Evolutionary conservation across 257 asterid species (phyloP).

Genomic region (Leonotis leonurus): DNA sequence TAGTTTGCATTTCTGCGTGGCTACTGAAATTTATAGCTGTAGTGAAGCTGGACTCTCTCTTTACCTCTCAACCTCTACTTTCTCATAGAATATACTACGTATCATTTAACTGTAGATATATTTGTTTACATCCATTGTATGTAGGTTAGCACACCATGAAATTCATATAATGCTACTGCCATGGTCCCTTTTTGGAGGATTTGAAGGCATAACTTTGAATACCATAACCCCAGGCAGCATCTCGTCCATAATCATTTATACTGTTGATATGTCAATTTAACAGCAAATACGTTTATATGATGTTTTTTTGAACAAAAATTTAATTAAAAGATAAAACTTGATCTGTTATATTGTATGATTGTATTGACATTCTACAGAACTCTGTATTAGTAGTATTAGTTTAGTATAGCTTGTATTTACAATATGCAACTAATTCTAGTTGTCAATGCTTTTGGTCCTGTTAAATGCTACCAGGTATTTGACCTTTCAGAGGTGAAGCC

Average conservation of each 20-base stretch:
- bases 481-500: conserved; percentile 89
- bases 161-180: neutral
- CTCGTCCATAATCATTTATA: neutral
- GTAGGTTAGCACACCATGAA: neutral
- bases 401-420: neutral
- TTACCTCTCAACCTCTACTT: neutral
- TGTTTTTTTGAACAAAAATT: neutral
- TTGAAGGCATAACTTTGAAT: neutral
- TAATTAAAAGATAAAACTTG: neutral
- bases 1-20: too few relatives aligned
- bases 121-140: neutral
- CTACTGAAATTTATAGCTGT: neutral
- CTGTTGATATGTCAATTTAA: neutral
- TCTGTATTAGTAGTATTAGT: neutral
- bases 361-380: neutral
- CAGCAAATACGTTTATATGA: neutral
- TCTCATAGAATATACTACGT: neutral
- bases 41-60: neutral
- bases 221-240: neutral
- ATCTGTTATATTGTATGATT: neutral
- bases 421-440: neutral
- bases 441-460: neutral
- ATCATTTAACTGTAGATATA: neutral
- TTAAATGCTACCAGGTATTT: conserved; percentile 61
- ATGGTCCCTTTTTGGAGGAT: neutral